Percentiles rank a stretch among this genome's conserved stretches.
Evolutionary conservation across 2,329 filamentous ascomycete genomes (phyloP).

Genomic region (Talaromyces rugulosus): DNA sequence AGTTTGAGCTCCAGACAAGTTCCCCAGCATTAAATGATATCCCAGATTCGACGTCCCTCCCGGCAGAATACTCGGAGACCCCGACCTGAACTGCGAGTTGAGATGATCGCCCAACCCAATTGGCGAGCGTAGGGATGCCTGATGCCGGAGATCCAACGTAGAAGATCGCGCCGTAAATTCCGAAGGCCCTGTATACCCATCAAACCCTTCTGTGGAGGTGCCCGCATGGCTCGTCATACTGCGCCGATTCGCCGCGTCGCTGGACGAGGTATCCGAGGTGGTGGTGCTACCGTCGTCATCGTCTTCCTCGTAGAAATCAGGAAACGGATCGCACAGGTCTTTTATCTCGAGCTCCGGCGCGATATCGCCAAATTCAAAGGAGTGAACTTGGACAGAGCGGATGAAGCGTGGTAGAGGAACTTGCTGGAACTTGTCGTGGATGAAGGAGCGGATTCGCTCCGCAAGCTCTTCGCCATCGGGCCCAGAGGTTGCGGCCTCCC

Average conservation of each 20-base stretch:
- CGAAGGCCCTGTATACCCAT: constrained; percentile 22
- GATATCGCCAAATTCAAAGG: constrained; percentile 85
- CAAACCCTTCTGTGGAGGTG: not conserved
- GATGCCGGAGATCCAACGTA: constrained; percentile 26
- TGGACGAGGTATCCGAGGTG: constrained; percentile 33
- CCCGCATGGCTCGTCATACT: not conserved
- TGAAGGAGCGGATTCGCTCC: constrained; percentile 82
- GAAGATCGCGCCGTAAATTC: constrained; percentile 24
- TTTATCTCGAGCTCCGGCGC: constrained; percentile 86
- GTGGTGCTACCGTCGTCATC: constrained; percentile 48
- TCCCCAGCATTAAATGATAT: constrained; percentile 46
- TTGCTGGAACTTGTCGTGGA: constrained; percentile 93
- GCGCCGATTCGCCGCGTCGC: constrained; percentile 16
- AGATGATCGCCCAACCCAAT: constrained; percentile 35
- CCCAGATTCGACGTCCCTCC: constrained; percentile 47
- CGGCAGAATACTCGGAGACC: constrained; percentile 43
- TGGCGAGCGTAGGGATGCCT: constrained; percentile 32
- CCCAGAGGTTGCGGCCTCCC: constrained; percentile 86
- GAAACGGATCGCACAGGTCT: constrained; percentile 90
- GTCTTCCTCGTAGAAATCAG: constrained; percentile 89
- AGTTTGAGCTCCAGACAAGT: constrained; percentile 46
- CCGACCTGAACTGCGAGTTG: constrained; percentile 39
- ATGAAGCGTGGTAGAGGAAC: constrained; percentile 92
- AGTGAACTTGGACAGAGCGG: constrained; percentile 88
- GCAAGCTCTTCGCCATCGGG: constrained; percentile 82